Base-by-base conservation (phyloP, 208 protist genomes). In the Leishmania major region DNA sequence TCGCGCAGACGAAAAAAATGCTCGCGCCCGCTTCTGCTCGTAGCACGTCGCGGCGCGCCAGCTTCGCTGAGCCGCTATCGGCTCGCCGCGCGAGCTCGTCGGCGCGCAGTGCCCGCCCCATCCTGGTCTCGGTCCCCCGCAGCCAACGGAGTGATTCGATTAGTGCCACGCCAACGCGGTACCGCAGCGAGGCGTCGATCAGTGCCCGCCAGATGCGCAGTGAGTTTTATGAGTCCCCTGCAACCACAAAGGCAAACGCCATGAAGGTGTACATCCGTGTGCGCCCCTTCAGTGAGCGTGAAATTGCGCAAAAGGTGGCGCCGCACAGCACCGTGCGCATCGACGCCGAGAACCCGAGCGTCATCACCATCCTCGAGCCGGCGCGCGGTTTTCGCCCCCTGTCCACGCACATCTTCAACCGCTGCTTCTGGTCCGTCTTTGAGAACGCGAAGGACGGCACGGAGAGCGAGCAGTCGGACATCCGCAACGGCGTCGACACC, bases 231-330 rank as follows among this genome's bases (percentile, higher is more conserved):
- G 69, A 74, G 2, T 53, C 40, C 35, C 22, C 69, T n/a, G 45
- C 40, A 0, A 17, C 59, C 79, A 51, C 22, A 10, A 79, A 73
- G 76, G 71, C 85, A 7, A 96, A 92, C 73, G 91, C 93, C 17
- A 95, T 96, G 93, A 92, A 93, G 84, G 94, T 97, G 57, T 97
- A 94, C 84, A 81, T 97, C 11, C 94, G 94, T 72, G 94, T 97
- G 7, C 87, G 94, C 28, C 94, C 94, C 59, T 97, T 95, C 83
- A 96, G 86, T 83, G 85, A 96, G 86, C 93, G 94, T 3, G 94
- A 97, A 80, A 88, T 93, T 11, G 79, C 86, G 17, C 78, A 91
- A 47, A 78, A 80, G 74, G 62, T 77, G 55, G 78, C 84, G 19
- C 45, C 77, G 37, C 91, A 94, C 76, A 94, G 91, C 81, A 95